Conservation (phyloP, 257 asterid species). For the Gardenia jasminoides region DNA sequence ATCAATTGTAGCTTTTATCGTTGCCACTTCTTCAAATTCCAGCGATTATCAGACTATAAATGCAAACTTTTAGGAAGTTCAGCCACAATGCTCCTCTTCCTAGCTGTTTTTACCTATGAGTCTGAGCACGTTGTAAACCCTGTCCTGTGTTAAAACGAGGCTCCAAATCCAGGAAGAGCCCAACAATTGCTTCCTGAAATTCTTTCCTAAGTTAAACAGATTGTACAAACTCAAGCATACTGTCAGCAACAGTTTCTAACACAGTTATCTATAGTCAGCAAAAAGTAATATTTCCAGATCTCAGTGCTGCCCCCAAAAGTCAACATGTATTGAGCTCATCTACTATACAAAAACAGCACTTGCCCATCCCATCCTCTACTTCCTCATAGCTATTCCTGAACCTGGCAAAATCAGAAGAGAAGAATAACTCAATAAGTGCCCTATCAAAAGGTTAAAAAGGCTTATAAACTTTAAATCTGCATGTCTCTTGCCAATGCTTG, state of each 20-base stretch:
- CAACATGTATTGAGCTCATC: neutral
- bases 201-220: no score
- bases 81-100: neutral
- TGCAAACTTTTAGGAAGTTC: neutral
- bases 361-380: neutral
- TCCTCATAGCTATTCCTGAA: neutral
- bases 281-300: neutral
- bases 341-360: neutral
- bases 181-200: neutral
- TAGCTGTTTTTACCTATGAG: neutral
- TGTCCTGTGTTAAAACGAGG: neutral
- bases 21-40: neutral
- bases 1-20: neutral
- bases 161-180: neutral
- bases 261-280: neutral
- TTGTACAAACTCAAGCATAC: neutral
- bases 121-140: neutral
- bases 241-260: neutral
- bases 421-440: neutral
- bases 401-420: slow-evolving; percentile 6
- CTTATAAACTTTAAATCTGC: neutral
- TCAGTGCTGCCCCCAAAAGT: neutral
- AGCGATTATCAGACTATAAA: neutral
- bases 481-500: neutral
- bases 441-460: neutral